phyloP scores from a whole-genome alignment of 148 eudicot species.

The Heliosperma pusillum region DNA sequence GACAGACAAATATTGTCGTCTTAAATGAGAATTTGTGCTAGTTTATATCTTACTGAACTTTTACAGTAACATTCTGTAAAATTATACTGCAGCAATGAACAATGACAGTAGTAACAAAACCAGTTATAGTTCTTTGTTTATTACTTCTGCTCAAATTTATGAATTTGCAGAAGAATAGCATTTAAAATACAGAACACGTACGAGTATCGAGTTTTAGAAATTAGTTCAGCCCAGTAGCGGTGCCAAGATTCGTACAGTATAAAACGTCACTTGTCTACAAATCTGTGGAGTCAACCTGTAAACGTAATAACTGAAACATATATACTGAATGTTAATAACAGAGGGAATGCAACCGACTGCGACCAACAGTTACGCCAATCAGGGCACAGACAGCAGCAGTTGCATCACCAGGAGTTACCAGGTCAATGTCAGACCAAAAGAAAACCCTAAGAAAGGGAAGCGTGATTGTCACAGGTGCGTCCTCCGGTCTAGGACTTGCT shows the following conservation, averaged over 20 bases:
- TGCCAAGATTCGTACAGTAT: neutral
- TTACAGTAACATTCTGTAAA: too few relatives aligned
- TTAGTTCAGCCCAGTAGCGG: neutral
- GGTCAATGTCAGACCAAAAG: slow-evolving; percentile 42
- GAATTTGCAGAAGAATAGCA: too few relatives aligned
- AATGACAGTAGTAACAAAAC: too few relatives aligned
- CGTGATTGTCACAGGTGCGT: slow-evolving; percentile 89
- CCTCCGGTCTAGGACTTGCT: slow-evolving; percentile 87
- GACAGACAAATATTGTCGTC: too few relatives aligned
- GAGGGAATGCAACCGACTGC: slow-evolving; percentile 35
- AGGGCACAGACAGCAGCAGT: slow-evolving; percentile 53
- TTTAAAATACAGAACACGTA: too few relatives aligned
- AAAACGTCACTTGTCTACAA: too few relatives aligned
- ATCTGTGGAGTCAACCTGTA: neutral
- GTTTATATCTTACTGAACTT: neutral
- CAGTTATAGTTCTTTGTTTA: too few relatives aligned
- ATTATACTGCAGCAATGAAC: too few relatives aligned
- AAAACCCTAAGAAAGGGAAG: slow-evolving; percentile 79
- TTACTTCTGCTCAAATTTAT: too few relatives aligned
- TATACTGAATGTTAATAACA: slow-evolving; percentile 14
- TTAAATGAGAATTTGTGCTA: too few relatives aligned
- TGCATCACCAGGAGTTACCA: slow-evolving; percentile 50
- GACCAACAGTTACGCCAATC: slow-evolving; percentile 28
- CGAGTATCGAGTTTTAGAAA: too few relatives aligned
- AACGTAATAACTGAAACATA: neutral